These are phyloP conservation scores for Botrytis byssoidea DNA, from an alignment of 2,329 filamentous ascomycete genomes.

Conservation along the genomic window DNA sequence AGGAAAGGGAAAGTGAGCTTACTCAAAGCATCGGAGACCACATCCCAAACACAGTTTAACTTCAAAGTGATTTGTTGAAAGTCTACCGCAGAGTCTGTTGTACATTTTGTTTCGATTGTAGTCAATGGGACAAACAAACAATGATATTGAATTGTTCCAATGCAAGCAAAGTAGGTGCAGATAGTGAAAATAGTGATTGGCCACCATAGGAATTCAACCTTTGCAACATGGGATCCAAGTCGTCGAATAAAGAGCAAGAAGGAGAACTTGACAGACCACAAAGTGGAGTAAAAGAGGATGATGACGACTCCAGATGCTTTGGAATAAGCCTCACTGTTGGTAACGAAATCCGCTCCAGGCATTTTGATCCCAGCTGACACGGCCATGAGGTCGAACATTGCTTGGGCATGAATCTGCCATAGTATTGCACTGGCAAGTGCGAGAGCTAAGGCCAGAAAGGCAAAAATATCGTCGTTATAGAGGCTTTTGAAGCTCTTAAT, in stretches of 20 bases:
- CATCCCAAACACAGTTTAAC: constrained; percentile 4
- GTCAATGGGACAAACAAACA: background rate
- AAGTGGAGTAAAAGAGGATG: background rate
- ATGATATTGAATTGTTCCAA: background rate
- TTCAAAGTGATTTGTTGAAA: background rate
- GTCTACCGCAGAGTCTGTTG: background rate
- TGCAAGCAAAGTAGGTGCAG: constrained; percentile 1
- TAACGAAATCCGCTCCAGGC: background rate
- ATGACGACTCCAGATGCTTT: background rate
- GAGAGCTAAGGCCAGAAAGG: background rate
- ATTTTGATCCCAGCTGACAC: background rate
- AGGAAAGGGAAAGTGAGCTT: background rate
- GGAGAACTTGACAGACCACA: constrained; percentile 4
- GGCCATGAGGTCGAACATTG: background rate
- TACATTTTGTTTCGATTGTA: background rate
- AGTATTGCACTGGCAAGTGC: background rate
- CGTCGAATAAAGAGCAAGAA: constrained; percentile 3
- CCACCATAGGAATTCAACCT: background rate
- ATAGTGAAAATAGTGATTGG: constrained; percentile 3
- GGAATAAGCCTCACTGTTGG: background rate
- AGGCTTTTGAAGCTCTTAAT: constrained; percentile 6
- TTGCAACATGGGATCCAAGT: background rate
- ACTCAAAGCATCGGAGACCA: background rate
- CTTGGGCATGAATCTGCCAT: constrained; percentile 2
- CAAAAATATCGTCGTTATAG: background rate